These are phyloP conservation scores for Psilocybe mexicana DNA, from an alignment of 1,284 basidiomycete species.

Conservation along the genomic window DNA sequence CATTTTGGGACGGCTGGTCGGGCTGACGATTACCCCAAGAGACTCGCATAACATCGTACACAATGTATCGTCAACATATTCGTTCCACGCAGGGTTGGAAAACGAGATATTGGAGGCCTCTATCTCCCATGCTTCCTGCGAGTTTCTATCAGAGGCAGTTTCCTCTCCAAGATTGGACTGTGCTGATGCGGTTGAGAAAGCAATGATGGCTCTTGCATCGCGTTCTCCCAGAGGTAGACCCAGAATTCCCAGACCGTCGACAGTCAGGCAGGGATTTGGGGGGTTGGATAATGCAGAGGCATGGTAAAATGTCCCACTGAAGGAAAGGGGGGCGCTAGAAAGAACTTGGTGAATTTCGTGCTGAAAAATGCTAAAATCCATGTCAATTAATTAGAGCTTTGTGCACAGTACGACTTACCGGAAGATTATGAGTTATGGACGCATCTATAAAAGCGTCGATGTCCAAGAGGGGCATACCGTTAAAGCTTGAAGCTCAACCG, in stretches of 20 bases:
- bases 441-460: no score
- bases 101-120: conserved; percentile 34
- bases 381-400: no score
- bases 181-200: conserved; percentile 28
- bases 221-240: conserved; percentile 39
- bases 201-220: conserved; percentile 38
- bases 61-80: conserved; percentile 30
- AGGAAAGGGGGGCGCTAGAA: conserved; percentile 25
- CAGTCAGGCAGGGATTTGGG: conserved; percentile 34
- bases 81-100: conserved; percentile 35
- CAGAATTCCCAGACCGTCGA: conserved; percentile 31
- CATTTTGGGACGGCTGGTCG: conserved; percentile 27
- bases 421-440: no score
- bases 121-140: conserved; percentile 45
- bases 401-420: no score
- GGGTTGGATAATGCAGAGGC: conserved; percentile 18
- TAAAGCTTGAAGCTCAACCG: no score
- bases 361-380: conserved; percentile 9
- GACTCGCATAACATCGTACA: conserved; percentile 32
- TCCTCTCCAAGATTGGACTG: conserved; percentile 40
- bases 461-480: no score
- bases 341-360: conserved; percentile 29
- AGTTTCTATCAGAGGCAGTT: conserved; percentile 36
- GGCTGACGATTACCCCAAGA: conserved; percentile 31
- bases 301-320: conserved; percentile 32